These are phyloP conservation scores for Backusella morwellensis DNA, from an alignment of 192 early-diverging fungal genomes.

Conservation along the genomic window DNA sequence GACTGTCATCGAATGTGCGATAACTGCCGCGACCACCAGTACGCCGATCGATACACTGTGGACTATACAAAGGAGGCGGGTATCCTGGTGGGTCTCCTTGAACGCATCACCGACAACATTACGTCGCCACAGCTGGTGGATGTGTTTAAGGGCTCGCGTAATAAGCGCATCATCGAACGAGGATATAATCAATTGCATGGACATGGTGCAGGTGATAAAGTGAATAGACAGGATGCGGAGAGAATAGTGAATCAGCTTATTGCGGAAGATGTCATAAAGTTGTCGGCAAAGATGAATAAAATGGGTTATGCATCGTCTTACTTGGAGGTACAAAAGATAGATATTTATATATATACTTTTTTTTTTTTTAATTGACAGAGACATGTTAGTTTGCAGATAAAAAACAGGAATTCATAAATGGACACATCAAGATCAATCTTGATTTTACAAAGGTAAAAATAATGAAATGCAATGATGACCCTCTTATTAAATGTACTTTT, in stretches of 20 bases:
- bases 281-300: slow-evolving; percentile 57
- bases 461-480: neutral
- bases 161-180: slow-evolving; percentile 33
- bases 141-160: slow-evolving; percentile 71
- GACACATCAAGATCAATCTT: neutral
- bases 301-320: slow-evolving; percentile 52
- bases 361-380: no score
- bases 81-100: slow-evolving; percentile 50
- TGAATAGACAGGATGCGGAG: slow-evolving; percentile 55
- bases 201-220: slow-evolving; percentile 54
- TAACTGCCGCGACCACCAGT: slow-evolving; percentile 62
- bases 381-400: neutral
- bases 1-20: slow-evolving; percentile 83
- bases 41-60: slow-evolving; percentile 21
- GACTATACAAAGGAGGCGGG: slow-evolving; percentile 60
- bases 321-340: slow-evolving; percentile 6
- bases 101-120: slow-evolving; percentile 42
- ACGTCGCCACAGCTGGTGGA: slow-evolving; percentile 73
- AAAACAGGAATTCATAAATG: neutral
- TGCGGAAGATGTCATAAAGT: slow-evolving; percentile 58
- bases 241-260: slow-evolving; percentile 56
- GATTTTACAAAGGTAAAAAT: neutral
- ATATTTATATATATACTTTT: no score
- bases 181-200: slow-evolving; percentile 50
- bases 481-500: neutral